phyloP scores from a whole-genome alignment of 306 rosid genomes.

The Cucurbita argyrosperma region DNA sequence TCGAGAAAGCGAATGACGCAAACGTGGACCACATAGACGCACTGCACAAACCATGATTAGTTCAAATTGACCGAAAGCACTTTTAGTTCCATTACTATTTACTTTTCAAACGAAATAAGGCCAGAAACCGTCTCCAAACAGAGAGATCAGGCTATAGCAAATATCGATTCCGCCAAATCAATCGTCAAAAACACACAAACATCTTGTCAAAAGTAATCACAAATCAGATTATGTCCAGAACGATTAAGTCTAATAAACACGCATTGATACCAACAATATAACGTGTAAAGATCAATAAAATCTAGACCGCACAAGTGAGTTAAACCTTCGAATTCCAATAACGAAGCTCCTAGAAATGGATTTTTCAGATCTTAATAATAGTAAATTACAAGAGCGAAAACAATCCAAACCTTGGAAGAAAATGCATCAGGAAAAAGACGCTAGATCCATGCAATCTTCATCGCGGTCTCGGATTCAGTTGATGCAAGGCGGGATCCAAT shows the following conservation, averaged over 20 bases:
- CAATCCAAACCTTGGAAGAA: conserved; percentile 22
- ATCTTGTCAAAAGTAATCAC: not conserved
- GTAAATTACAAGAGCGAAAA: not conserved
- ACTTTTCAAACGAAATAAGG: not conserved
- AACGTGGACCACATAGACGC: not conserved
- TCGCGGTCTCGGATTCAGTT: conserved; percentile 83
- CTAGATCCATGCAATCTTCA: conserved; percentile 28
- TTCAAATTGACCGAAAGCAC: not conserved
- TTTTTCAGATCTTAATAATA: not conserved
- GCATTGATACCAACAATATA: not conserved
- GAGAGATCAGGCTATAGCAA: not conserved
- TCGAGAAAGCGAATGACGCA: not conserved
- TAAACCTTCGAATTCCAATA: not conserved
- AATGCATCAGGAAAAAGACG: not conserved
- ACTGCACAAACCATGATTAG: not conserved
- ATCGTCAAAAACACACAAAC: too few species aligned
- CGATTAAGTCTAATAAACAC: not conserved
- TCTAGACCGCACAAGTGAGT: not conserved
- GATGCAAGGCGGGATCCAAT: conserved; percentile 93
- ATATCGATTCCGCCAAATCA: not conserved
- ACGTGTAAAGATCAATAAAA: not conserved
- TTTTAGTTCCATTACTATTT: not conserved
- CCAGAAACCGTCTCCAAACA: not conserved
- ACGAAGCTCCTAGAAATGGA: not conserved
- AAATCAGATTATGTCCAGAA: not conserved